phyloP scores from a whole-genome alignment of 208 protist species.

The Naegleria lovaniensis region DNA sequence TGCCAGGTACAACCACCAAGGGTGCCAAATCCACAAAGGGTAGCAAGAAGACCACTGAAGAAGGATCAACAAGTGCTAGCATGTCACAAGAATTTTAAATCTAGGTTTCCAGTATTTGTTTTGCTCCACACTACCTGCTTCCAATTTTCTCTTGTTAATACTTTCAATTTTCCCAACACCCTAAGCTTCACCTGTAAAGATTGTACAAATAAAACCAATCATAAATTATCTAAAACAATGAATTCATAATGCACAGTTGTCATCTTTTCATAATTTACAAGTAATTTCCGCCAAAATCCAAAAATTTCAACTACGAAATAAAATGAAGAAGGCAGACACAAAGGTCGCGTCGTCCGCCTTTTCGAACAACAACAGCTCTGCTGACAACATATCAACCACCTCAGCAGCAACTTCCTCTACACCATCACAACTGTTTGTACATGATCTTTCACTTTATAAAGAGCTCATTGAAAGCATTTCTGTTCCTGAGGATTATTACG shows the following conservation, averaged over 20 bases:
- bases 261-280: too few species aligned
- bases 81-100: conserved; percentile 20
- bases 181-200: too few species aligned
- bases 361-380: too few species aligned
- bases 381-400: too few species aligned
- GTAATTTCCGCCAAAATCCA: too few species aligned
- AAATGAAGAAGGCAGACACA: too few species aligned
- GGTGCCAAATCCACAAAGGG: neutral
- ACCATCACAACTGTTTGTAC: neutral
- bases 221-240: too few species aligned
- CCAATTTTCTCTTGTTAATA: neutral
- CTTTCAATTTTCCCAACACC: neutral
- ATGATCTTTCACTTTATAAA: neutral
- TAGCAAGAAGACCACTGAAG: neutral
- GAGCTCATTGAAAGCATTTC: neutral
- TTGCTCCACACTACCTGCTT: neutral
- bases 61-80: neutral
- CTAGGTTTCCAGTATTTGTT: neutral
- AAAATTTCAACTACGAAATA: too few species aligned
- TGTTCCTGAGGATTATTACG: neutral
- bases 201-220: too few species aligned
- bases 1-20: conserved; percentile 43
- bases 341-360: too few species aligned
- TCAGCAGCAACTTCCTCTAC: too few species aligned
- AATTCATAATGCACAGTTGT: too few species aligned